Evolutionary conservation across 2,329 filamentous ascomycete genomes (phyloP), one percentile per base, ranked within the genome.

Genomic region (Clarireedia sp.): DNA sequence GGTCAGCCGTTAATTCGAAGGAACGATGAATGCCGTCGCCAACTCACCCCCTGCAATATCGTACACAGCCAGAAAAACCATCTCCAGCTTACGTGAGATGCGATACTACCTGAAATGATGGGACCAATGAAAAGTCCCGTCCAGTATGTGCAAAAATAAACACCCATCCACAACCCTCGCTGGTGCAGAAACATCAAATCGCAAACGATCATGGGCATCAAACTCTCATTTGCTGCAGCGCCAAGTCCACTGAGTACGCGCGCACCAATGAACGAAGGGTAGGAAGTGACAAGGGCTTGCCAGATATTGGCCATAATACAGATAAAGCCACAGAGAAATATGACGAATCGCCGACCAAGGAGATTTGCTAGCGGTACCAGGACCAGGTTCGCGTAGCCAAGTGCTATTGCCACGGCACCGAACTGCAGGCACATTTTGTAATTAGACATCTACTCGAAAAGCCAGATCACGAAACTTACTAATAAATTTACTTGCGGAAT

Each of bases 91-190:
- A 70, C 51, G 14, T 59, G 57, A 44, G 64, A 59, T 53, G 69
- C 68, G 51, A 70, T 67, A 53, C 66, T 66, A 7, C 68, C 68
- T 0, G 72, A 65, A 48, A 75, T 72, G 9, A 72, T 69, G 4
- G 46, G 29, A 2, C 53, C 38, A 37, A 54, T 36, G 8, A 51
- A 47, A 7, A 51, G 48, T 6, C 47, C 23, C 2, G 43, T 43
- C 14, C 44, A 57, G 10, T 54, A n/a, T 1, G 53, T 33, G 23
- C 62, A 46, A 14, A 56, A 54, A 54, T 56, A 63, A 16, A 61
- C 44, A 9, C 47, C 58, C 40, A 59, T 51, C 21, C 59, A 52
- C 12, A 44, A 38, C 41, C 60, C 60, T 47, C 57, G 45, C 48
- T 62, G 50, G 38, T 58, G 60, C 17, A 59, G 47, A 40, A 52